Conservation (phyloP, 208 protist genomes). For the Entamoeba histolytica region DNA sequence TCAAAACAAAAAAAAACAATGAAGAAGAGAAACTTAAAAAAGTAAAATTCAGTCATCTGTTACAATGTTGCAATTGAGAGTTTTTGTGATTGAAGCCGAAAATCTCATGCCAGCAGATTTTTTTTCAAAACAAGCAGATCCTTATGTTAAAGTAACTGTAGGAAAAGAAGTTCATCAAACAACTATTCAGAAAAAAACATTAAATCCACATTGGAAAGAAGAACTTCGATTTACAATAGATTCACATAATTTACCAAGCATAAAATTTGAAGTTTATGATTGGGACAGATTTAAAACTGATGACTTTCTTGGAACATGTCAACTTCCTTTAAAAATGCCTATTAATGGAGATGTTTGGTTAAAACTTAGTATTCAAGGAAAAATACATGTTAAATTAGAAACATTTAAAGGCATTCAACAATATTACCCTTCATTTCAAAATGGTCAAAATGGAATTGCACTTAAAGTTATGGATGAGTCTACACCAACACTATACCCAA, state of each 20-base stretch:
- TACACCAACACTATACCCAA: neutral
- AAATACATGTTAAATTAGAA: neutral
- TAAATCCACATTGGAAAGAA: neutral
- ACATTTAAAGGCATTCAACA: neutral
- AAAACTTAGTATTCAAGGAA: neutral
- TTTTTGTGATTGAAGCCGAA: neutral
- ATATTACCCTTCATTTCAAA: neutral
- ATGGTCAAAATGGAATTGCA: neutral
- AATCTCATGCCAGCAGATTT: neutral
- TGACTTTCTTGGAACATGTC: neutral
- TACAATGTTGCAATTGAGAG: too few relatives aligned
- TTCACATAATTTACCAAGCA: neutral
- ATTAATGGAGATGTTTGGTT: neutral
- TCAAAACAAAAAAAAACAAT: too few relatives aligned
- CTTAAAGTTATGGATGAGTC: neutral
- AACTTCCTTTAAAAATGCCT: neutral
- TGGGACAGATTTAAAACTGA: neutral
- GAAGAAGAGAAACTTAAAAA: too few relatives aligned
- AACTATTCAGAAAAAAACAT: neutral
- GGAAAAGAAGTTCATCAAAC: neutral
- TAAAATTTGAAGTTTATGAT: neutral
- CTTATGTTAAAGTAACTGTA: neutral
- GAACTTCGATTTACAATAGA: neutral
- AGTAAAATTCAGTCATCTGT: too few relatives aligned
- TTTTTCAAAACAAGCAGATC: neutral